Percentiles rank a stretch among this genome's conserved stretches.
Conservation (phyloP, 192 early-diverging fungal species). For the Entomortierella beljakovae region DNA sequence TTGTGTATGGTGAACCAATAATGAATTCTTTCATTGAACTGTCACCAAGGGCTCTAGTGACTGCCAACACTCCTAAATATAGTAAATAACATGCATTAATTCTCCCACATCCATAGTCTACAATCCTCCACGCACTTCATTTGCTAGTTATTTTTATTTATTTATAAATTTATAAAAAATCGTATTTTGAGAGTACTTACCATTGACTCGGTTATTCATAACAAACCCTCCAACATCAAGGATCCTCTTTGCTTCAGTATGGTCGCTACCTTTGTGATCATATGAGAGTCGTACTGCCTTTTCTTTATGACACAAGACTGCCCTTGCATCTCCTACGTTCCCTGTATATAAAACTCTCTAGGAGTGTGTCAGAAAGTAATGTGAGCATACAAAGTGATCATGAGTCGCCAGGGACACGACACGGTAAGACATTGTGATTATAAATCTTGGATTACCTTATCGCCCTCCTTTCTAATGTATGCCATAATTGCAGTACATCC, state of each 20-base stretch:
- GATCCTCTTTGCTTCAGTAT: slow-evolving; percentile 89
- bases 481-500: slow-evolving; percentile 94
- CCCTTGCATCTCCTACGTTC: slow-evolving; percentile 97
- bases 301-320: slow-evolving; percentile 89
- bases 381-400: background rate
- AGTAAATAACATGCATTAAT: background rate
- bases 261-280: slow-evolving; percentile 98
- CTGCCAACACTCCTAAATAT: slow-evolving; percentile 86
- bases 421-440: background rate
- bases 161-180: too few relatives aligned
- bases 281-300: slow-evolving; percentile 90
- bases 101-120: too few relatives aligned
- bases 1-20: slow-evolving; percentile 95
- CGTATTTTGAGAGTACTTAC: slow-evolving; percentile 45
- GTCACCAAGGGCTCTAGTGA: slow-evolving; percentile 96
- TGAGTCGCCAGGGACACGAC: background rate
- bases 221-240: slow-evolving; percentile 95
- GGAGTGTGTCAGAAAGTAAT: background rate
- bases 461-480: slow-evolving; percentile 66
- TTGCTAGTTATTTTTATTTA: too few relatives aligned
- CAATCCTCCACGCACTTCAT: too few relatives aligned
- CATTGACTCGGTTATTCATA: slow-evolving; percentile 98
- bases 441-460: slow-evolving; percentile 13
- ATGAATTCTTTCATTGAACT: slow-evolving; percentile 97
- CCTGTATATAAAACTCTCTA: slow-evolving; percentile 92